A percentile compares a stretch with the other conserved stretches of the same genome.
These are phyloP conservation scores for Phytophthora pistaciae DNA, from an alignment of 352 stramenopile species.

Conservation along the genomic window DNA sequence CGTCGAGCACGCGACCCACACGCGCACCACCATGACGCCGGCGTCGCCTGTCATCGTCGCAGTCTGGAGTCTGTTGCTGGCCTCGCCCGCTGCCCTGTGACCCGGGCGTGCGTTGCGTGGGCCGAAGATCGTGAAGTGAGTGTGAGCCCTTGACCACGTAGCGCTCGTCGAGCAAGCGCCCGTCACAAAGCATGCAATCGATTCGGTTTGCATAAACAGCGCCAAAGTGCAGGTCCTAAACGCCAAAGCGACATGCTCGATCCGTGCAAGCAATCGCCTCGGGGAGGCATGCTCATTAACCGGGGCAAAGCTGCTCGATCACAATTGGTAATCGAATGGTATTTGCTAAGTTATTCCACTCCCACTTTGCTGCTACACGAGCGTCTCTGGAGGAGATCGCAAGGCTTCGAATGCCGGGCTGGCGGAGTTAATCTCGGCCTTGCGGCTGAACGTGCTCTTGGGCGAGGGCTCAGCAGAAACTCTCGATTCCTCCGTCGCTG, in stretches of 20 bases:
- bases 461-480: constrained; percentile 12
- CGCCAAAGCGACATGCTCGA: no score
- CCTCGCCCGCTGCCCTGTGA: background rate
- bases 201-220: constrained; percentile 11
- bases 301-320: no score
- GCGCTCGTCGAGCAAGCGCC: constrained; percentile 8
- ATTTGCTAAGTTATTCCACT: background rate
- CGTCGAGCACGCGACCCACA: constrained; percentile 21
- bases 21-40: constrained; percentile 14
- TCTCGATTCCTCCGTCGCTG: background rate
- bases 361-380: constrained; percentile 8
- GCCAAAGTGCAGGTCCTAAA: background rate
- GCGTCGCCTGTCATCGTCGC: constrained; percentile 2
- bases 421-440: background rate
- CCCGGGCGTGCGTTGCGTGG: background rate
- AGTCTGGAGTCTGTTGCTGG: background rate
- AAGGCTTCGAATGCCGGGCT: constrained; percentile 13
- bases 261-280: background rate
- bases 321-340: background rate
- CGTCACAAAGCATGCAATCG: constrained; percentile 15
- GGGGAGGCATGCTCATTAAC: background rate
- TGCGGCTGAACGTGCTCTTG: constrained; percentile 3
- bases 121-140: constrained; percentile 9
- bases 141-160: constrained; percentile 15
- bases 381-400: constrained; percentile 18